Evolutionary conservation across 108 stramenopile species (phyloP).

Genomic region (Halocafeteria seosinensis): DNA sequence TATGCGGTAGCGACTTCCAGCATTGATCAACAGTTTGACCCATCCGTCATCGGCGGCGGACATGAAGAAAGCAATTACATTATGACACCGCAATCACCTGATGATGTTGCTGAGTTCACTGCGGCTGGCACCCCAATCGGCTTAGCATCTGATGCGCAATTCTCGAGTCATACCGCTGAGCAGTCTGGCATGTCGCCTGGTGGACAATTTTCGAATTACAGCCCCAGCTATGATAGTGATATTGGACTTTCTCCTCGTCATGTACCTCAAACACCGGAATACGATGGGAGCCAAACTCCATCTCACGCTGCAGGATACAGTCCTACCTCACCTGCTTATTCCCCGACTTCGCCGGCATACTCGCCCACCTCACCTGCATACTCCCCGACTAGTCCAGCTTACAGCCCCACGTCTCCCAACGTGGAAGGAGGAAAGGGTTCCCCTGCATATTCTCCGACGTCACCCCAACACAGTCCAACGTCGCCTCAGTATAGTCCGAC

Average conservation of each 20-base stretch:
- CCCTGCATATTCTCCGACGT: conserved; percentile 8
- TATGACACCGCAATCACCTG: conserved; percentile 40
- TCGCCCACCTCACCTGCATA: conserved; percentile 33
- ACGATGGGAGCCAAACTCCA: conserved; percentile 15
- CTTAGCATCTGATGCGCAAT: conserved; percentile 14
- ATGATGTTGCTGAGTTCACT: conserved; percentile 11
- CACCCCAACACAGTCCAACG: conserved; percentile 43
- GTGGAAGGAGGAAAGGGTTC: too few relatives aligned
- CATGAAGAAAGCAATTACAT: conserved; percentile 45
- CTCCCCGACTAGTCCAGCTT: conserved; percentile 51
- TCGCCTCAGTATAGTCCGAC: conserved; percentile 53
- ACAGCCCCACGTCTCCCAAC: conserved; percentile 37
- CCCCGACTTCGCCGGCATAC: conserved; percentile 27
- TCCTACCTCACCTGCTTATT: conserved; percentile 20
- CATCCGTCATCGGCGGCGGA: background rate
- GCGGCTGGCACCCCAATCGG: conserved; percentile 1
- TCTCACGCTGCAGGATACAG: conserved; percentile 25
- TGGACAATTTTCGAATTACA: background rate
- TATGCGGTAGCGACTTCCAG: conserved; percentile 69
- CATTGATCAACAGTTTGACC: conserved; percentile 29
- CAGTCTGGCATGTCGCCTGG: conserved; percentile 23
- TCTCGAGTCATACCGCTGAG: conserved; percentile 12
- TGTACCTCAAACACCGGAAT: conserved; percentile 20
- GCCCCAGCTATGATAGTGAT: conserved; percentile 9
- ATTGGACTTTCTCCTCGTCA: conserved; percentile 18